These are phyloP conservation scores for Kodamaea kakaduensis DNA, from an alignment of 805 yeast genomes.

Conservation along the genomic window DNA sequence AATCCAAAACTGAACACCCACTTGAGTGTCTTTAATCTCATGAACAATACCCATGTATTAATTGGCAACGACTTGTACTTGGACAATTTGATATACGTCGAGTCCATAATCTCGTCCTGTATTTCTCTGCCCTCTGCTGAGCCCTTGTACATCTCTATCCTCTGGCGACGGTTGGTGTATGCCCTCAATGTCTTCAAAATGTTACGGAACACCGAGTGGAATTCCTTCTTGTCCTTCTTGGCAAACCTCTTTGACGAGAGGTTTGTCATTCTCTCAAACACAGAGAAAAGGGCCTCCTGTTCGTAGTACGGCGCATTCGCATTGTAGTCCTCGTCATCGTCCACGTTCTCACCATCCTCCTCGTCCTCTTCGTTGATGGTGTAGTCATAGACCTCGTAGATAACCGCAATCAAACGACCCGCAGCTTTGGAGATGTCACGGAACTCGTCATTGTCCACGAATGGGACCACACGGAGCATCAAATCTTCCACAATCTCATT, in stretches of 20 bases:
- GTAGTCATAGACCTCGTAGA: slow-evolving; percentile 51
- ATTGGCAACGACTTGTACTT: slow-evolving; percentile 45
- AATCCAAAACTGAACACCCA: slow-evolving; percentile 52
- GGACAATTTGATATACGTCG: slow-evolving; percentile 39
- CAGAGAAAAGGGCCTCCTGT: slow-evolving; percentile 42
- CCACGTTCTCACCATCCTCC: slow-evolving; percentile 31
- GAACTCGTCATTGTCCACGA: slow-evolving; percentile 38
- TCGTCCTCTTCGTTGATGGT: slow-evolving; percentile 35
- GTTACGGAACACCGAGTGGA: slow-evolving; percentile 58
- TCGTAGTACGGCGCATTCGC: slow-evolving; percentile 51
- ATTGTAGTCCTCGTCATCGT: slow-evolving; percentile 37
- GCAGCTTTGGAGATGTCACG: slow-evolving; percentile 52
- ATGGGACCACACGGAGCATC: slow-evolving; percentile 36
- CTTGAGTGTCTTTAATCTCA: slow-evolving; percentile 45
- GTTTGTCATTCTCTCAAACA: slow-evolving; percentile 41
- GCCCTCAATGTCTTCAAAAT: slow-evolving; percentile 46
- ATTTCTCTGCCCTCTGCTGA: slow-evolving; percentile 36
- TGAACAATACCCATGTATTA: slow-evolving; percentile 48
- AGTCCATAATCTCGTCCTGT: slow-evolving; percentile 25
- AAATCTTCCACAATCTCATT: slow-evolving; percentile 41
- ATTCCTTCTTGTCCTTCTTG: slow-evolving; percentile 58
- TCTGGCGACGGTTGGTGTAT: slow-evolving; percentile 31
- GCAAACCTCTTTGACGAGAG: slow-evolving; percentile 55
- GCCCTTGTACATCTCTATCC: slow-evolving; percentile 34
- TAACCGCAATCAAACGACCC: slow-evolving; percentile 52